Evolutionary conservation across 257 asterid species (phyloP), one percentile per base, ranked within the genome.

Genomic region (Lithospermum erythrorhizon): DNA sequence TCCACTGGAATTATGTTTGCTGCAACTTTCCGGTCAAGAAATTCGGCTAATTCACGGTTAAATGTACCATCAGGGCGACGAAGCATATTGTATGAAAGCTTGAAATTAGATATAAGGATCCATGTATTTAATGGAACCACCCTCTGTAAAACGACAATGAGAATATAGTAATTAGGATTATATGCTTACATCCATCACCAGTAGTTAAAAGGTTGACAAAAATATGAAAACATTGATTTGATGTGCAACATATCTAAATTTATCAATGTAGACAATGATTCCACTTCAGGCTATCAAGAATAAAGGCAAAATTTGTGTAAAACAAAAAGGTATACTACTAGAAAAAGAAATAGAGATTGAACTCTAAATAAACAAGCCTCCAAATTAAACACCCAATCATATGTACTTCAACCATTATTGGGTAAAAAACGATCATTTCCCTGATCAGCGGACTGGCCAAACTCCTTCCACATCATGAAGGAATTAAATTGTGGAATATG

Each of bases 81-180:
- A 25, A 78, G 76, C 68, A 78, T 72, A 47, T 75, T 78, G 68
- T 78, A 78, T 4, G 83, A 69, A 13, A 78, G 62, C 78, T 75
- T 78, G 77, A 78, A 75, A 59, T 75, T 66, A 58, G 83, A 78
- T 47, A 78, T 78, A 55, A 78, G 80, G 45, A 78, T 67, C 80
- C 80, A 72, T 27, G 83, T 78, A 19, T 75, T 78, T 19, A 78
- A 76, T 13, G 83, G 83, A 69, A 78, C 83, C 66, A 74, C 73
- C 57, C 72, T 75, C 83, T 78, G 74, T 52, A 69, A 32, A 59
- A 49, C 35, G 25, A 55, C 17, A 51, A 4, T 41, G 49, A 4
- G 17, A 21, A 49, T 9, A 62, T 32, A 22, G 54, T 58, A 35
- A 19, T 32, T 49, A 27, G 9, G 27, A 52, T 52, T 25, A 60